phyloP scores from a whole-genome alignment of 108 stramenopile genomes.

The Chaetoceros tenuissimus region DNA sequence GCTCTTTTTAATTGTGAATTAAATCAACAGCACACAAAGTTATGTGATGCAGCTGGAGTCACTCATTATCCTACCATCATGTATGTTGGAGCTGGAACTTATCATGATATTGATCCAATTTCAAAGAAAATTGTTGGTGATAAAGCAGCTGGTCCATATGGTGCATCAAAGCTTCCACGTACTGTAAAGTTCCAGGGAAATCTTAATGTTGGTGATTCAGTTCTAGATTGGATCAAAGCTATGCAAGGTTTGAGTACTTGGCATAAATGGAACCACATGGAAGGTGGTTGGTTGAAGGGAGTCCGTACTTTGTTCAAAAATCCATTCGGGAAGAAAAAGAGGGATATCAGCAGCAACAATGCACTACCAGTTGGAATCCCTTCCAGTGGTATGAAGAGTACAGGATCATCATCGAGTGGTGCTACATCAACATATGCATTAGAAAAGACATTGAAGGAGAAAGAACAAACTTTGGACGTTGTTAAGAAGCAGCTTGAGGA shows the following conservation, averaged over 20 bases:
- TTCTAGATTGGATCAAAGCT: conserved; percentile 73
- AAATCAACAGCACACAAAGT: conserved; percentile 29
- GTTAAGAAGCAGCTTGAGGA: conserved; percentile 23
- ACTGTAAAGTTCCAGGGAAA: conserved; percentile 66
- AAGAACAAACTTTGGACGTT: conserved; percentile 28
- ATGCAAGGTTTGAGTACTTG: conserved; percentile 63
- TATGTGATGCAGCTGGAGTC: conserved; percentile 44
- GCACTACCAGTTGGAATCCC: conserved; percentile 37
- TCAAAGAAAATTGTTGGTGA: conserved; percentile 28
- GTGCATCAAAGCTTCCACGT: conserved; percentile 34
- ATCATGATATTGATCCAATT: conserved; percentile 46
- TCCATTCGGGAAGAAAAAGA: conserved; percentile 2
- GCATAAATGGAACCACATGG: conserved; percentile 45
- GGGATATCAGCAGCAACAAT: background rate
- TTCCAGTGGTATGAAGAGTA: background rate
- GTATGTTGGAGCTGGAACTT: conserved; percentile 59
- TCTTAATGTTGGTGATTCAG: conserved; percentile 58
- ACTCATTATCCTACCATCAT: conserved; percentile 64
- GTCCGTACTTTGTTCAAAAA: conserved; percentile 43
- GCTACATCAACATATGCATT: conserved; percentile 5
- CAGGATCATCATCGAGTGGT: background rate
- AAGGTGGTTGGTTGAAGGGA: conserved; percentile 31
- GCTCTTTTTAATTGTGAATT: conserved; percentile 74
- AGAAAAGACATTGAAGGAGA: conserved; percentile 11
- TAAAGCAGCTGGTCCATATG: conserved; percentile 31